A percentile compares a stretch with the other conserved stretches of the same genome.
These are phyloP conservation scores for Cenchrus purpureus DNA, from an alignment of 176 grass and related monocot genomes.

Conservation along the genomic window DNA sequence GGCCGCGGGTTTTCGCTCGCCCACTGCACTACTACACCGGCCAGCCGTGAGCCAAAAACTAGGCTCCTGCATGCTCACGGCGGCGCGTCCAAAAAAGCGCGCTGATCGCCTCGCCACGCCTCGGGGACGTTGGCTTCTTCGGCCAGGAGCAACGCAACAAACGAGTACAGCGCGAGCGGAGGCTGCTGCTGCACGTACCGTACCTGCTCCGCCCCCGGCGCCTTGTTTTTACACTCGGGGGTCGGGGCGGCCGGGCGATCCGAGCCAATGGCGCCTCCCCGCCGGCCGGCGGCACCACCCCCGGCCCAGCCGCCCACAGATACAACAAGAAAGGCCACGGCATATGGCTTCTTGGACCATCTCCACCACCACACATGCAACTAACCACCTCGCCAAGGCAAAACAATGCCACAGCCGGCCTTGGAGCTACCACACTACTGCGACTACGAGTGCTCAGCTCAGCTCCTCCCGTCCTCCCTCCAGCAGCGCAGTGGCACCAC, in stretches of 20 bases:
- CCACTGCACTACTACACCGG: no score
- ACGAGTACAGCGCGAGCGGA: slow-evolving; percentile 18
- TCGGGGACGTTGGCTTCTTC: slow-evolving; percentile 10
- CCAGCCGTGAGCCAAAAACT: slow-evolving; percentile 2
- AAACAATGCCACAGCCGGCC: slow-evolving; percentile 23
- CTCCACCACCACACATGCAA: slow-evolving; percentile 7
- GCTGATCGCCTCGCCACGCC: neutral
- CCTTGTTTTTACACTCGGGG: slow-evolving; percentile 26
- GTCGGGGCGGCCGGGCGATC: no score
- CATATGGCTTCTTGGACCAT: slow-evolving; percentile 8
- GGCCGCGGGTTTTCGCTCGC: slow-evolving; percentile 9
- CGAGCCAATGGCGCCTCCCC: slow-evolving; percentile 46
- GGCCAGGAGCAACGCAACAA: slow-evolving; percentile 56
- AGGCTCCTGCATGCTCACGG: neutral
- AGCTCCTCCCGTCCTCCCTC: slow-evolving; percentile 10
- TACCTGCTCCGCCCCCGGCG: neutral
- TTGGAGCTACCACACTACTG: slow-evolving; percentile 8
- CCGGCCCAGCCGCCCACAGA: neutral
- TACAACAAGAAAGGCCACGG: slow-evolving; percentile 27
- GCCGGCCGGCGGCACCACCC: no score
- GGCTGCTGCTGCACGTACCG: neutral
- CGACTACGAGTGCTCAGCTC: no score
- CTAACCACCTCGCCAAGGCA: slow-evolving; percentile 34
- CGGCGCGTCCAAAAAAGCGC: neutral
- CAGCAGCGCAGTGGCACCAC: slow-evolving; percentile 1